Evolutionary conservation across 2,329 filamentous ascomycete genomes (phyloP).

Genomic region (Aspergillus latus): DNA sequence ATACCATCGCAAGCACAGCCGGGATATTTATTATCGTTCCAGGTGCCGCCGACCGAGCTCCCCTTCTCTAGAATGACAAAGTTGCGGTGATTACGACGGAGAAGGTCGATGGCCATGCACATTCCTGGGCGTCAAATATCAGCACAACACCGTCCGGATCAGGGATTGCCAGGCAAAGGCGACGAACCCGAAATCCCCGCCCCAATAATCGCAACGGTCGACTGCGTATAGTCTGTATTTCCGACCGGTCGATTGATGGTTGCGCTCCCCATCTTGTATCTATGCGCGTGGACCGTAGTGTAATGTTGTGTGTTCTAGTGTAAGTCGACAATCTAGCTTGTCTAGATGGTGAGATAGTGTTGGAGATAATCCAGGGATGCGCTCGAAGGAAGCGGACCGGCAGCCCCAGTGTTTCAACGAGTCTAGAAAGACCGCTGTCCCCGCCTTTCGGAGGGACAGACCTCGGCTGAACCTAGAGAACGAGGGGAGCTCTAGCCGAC

Average conservation of each 20-base stretch:
- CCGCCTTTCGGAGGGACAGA: too few species aligned
- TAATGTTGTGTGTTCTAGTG: too few species aligned
- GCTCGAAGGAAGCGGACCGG: too few species aligned
- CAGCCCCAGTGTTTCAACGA: too few species aligned
- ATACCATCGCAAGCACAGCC: constrained; percentile 55
- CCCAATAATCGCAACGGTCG: constrained; percentile 59
- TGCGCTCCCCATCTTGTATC: not conserved
- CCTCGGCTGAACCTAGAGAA: too few species aligned
- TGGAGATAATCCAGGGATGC: too few species aligned
- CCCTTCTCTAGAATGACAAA: constrained; percentile 60
- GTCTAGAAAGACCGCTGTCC: too few species aligned
- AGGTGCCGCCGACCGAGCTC: constrained; percentile 54
- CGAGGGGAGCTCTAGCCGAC: too few species aligned
- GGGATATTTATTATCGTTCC: constrained; percentile 59
- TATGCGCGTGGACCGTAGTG: too few species aligned
- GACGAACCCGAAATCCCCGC: constrained; percentile 53
- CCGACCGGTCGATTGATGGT: constrained; percentile 24
- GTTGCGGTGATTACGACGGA: constrained; percentile 50
- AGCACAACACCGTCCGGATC: not conserved
- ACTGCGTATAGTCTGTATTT: constrained; percentile 54
- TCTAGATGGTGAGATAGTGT: too few species aligned
- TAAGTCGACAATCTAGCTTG: too few species aligned
- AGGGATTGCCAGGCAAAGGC: too few species aligned
- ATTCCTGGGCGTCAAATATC: constrained; percentile 39
- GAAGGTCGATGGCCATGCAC: constrained; percentile 58